Evolutionary conservation across 2,329 filamentous ascomycete species (phyloP).

Genomic region (Ophiosphaerella korrae): DNA sequence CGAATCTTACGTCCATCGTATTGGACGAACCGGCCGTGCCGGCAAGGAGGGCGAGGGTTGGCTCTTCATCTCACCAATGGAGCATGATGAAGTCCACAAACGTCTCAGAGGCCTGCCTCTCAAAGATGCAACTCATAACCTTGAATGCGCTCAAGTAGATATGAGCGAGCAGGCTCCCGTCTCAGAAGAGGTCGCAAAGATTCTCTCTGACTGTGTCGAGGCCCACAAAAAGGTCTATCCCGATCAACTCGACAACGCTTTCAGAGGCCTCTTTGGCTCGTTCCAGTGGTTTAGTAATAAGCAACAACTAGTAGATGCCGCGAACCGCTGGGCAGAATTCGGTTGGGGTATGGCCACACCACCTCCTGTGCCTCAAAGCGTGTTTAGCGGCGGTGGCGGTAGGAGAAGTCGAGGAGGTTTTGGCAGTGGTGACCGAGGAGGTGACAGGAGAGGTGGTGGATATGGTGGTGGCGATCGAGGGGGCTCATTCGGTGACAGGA

Average conservation of each 20-base stretch:
- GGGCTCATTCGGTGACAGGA: constrained; percentile 18
- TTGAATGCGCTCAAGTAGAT: constrained; percentile 58
- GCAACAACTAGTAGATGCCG: constrained; percentile 47
- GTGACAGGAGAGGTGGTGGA: constrained; percentile 10
- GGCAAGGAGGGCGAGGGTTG: constrained; percentile 74
- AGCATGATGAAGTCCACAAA: constrained; percentile 55
- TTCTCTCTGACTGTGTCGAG: constrained; percentile 52
- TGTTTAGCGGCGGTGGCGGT: constrained; percentile 20
- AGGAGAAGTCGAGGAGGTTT: constrained; percentile 10
- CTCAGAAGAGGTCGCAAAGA: constrained; percentile 49
- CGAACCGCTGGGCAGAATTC: constrained; percentile 53
- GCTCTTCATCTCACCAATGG: constrained; percentile 65
- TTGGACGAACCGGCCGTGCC: constrained; percentile 65
- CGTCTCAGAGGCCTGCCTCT: constrained; percentile 67
- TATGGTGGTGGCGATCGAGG: constrained; percentile 18
- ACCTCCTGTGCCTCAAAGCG: constrained; percentile 42
- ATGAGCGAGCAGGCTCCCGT: constrained; percentile 49
- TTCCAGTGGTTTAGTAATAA: constrained; percentile 52
- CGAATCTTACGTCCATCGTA: constrained; percentile 58
- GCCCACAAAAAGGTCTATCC: constrained; percentile 53
- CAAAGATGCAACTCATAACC: constrained; percentile 54
- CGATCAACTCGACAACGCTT: constrained; percentile 55
- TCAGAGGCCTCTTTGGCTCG: constrained; percentile 63
- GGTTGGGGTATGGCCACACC: constrained; percentile 54
- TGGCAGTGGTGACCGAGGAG: constrained; percentile 11